Base-by-base conservation (phyloP, 345 rosid species). In the Kandelia obovata region DNA sequence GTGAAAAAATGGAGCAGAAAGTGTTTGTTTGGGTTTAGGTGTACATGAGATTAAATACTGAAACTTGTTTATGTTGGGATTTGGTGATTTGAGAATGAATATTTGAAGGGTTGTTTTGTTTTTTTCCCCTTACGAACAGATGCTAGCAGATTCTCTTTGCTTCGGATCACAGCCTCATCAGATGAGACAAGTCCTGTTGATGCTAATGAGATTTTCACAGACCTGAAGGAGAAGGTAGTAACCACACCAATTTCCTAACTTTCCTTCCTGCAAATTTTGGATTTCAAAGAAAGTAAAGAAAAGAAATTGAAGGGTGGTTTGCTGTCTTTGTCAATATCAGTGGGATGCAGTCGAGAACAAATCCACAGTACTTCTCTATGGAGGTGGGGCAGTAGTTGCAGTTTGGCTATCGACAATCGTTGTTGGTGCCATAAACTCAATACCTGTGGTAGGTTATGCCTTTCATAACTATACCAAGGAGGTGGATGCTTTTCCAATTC, bases 311-410 rank as follows among this genome's bases (percentile, higher is more conserved):
- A 43, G 63, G 64, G 30, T 61, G 74, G 56, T 39, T 76, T 53
- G 56, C 30, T 58, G 64, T 43, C 60, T 26, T 58, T 71, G 61
- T 32, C 46, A 34, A 61, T 70, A 64, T 58, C 69, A 92, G 99
- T 95, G 99, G 99, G 98, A 95, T 80, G 92, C 77, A 59, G 79
- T 95, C 58, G 99, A 90, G 78, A 90, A 95, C 90, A 92, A 95
- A 81, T 82, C 98, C 32, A 90, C 97, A 0, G 98, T 95, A 16
- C 37, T 95, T 53, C 55, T 95, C 0, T 92, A 92, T 68, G 98
- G 99, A 75, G 98, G 99, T 58, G 99, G 99, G 51, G 98, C 97
- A 43, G 66, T 90, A 60, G 94, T 92, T 75, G 97, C 92, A 0
- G 90, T 95, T 68, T 95, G 99, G 99, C 74, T 95, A 55, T 86